Base-by-base conservation (phyloP, 768 basidiomycete genomes). In the Naganishia onofrii region DNA sequence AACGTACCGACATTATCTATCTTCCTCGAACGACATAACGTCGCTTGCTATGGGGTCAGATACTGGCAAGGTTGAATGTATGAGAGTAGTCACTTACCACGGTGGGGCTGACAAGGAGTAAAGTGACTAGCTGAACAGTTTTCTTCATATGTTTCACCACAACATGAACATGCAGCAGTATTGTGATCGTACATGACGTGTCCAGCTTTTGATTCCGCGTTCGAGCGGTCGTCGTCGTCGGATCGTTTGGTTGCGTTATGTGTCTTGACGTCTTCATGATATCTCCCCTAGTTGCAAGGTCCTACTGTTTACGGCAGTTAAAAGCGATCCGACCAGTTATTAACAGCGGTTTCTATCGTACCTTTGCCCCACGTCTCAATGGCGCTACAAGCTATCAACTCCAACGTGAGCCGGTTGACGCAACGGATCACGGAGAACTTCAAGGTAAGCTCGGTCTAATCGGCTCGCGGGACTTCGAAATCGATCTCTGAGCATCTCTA, bases 381-480 rank as follows among this genome's bases (percentile, higher is more conserved):
- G 69, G 69, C 69, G 0, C 38, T 70, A 1, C 69, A 65, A 15
- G 29, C 69, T 12, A 60, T 70, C 31, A 60, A 60, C 34, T 44
- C 32, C 21, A 70, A 70, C 44, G 69, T 65, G 64, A 78, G 75
- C 70, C 71, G 80, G 8, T 73, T 81, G 13, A 73, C 75, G 1
- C 78, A 79, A 67, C 71, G 80, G 38, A 75, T 81, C 31, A 76
- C 74, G 63, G 80, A 81, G 76, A 81, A 78, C 68, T 79, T 81
- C 53, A 77, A 78, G 63, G 78, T 76, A 56, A 55, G 74, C 17
- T 17, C 54, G n/a, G 8, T 55, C 64, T 28, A 3, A 26, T 48
- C 6, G 32, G 36, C 52, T 8, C n/a, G 19, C 17, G 34, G 31
- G 42, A 26, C 32, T 8, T 38, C 1, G n/a, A 23, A 28, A 15